Evolutionary conservation across 2,329 filamentous ascomycete genomes (phyloP), one percentile per base, ranked within the genome.

Genomic region (Cadophora sp.): DNA sequence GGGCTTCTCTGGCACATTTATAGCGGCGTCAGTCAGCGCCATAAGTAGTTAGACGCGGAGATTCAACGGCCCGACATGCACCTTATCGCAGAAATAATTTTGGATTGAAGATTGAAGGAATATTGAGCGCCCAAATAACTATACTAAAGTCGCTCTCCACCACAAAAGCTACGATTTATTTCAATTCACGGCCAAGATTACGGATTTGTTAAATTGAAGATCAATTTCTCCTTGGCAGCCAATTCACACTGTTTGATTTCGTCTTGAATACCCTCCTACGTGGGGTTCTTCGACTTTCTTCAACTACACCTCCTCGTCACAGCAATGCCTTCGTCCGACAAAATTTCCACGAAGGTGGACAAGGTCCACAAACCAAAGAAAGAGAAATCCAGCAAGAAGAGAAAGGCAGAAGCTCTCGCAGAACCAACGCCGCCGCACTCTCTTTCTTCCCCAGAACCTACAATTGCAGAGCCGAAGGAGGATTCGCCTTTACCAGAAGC

Each of bases 311-410:
- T 33, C 58, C 45, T 51, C 45, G 20, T 41, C 43, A 8, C 36
- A 30, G 27, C 27, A 27, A 63, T 63, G 61, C 33, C 30, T 30
- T 63, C 61, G 11, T 24, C 50, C 22, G 61, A 63, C 30, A 63
- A 63, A 27, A 20, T 47, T 20, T 53, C 45, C 16, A 53, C 55
- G 27, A 60, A 60, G 27, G 63, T 58, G 22, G 58, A 43, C 4
- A 66, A 62, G 41, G 51, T 58, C 0, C 47, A 61, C 36, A 74
- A 73, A 60, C 58, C 65, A n/a, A 74, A 74, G 64, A 78, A 77
- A 63, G 71, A 74, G 24, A 76, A 75, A 64, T 73, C 70, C 4
- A 73, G 74, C 65, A 75, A 73, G 68, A 76, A 76, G 58, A 71
- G 73, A 59, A 75, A 75, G 53, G 66, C 66, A 63, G 71, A 71